phyloP scores from a whole-genome alignment of 2,329 filamentous ascomycete genomes.

The Hyphodiscus sp. region DNA sequence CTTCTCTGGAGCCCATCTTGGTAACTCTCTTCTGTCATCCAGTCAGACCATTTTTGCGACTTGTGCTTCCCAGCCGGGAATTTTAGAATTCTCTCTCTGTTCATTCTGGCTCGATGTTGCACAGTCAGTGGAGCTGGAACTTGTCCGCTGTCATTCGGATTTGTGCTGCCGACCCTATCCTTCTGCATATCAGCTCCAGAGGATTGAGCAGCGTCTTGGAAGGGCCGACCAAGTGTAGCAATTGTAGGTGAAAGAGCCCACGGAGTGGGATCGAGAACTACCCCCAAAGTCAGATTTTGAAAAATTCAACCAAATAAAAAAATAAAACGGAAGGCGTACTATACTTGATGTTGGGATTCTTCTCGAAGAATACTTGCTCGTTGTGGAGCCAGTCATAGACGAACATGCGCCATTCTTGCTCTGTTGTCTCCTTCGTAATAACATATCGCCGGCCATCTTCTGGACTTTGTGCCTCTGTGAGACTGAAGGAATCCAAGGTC shows the following conservation, averaged over 20 bases:
- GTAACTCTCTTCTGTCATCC: slow-evolving; percentile 15
- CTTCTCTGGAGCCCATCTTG: slow-evolving; percentile 15
- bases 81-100: slow-evolving; percentile 13
- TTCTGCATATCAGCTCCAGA: not conserved
- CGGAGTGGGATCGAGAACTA: not conserved
- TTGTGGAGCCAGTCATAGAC: slow-evolving; percentile 14
- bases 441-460: not conserved
- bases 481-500: not conserved
- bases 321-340: not conserved
- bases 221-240: too few species aligned
- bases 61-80: slow-evolving; percentile 9
- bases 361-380: not conserved
- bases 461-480: not conserved
- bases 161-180: not conserved
- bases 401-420: slow-evolving; percentile 7
- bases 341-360: not conserved
- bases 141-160: not conserved
- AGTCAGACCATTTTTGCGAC: slow-evolving; percentile 11
- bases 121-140: not conserved
- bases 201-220: too few species aligned
- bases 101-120: slow-evolving; percentile 8
- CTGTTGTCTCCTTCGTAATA: slow-evolving; percentile 3
- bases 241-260: too few species aligned
- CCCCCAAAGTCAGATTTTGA: not conserved
- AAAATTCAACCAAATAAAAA: not conserved